Evolutionary conservation across 1,284 basidiomycete genomes (phyloP).

Genomic region (Ceratobasidium sp.): DNA sequence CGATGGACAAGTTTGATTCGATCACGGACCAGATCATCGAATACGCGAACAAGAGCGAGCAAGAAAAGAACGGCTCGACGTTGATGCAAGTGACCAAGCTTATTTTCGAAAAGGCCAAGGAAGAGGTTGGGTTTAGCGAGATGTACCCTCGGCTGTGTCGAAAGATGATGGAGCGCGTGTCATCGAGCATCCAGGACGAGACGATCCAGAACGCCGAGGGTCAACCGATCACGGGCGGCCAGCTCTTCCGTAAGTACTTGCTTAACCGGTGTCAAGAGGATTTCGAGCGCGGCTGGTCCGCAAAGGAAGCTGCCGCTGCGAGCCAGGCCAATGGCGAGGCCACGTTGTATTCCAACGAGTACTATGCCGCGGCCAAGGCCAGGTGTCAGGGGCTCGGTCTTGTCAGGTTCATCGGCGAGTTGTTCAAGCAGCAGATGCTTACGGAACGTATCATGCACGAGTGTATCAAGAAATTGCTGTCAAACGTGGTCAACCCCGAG

Average conservation of each 20-base stretch:
- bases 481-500: slow-evolving; percentile 63
- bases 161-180: slow-evolving; percentile 62
- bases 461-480: slow-evolving; percentile 64
- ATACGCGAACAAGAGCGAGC: slow-evolving; percentile 66
- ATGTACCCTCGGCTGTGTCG: slow-evolving; percentile 69
- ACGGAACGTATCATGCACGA: slow-evolving; percentile 65
- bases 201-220: slow-evolving; percentile 55
- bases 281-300: slow-evolving; percentile 68
- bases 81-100: slow-evolving; percentile 68
- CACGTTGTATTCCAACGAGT: slow-evolving; percentile 64
- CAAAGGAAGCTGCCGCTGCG: slow-evolving; percentile 59
- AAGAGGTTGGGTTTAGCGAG: slow-evolving; percentile 68
- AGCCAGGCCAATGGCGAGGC: slow-evolving; percentile 52
- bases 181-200: slow-evolving; percentile 62
- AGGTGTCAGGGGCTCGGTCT: slow-evolving; percentile 53
- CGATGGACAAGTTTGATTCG: slow-evolving; percentile 67
- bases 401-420: slow-evolving; percentile 68
- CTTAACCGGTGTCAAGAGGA: slow-evolving; percentile 69
- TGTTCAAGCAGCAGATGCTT: slow-evolving; percentile 68
- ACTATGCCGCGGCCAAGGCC: slow-evolving; percentile 67
- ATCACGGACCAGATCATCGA: slow-evolving; percentile 67
- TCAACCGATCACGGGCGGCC: slow-evolving; percentile 61
- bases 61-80: slow-evolving; percentile 66
- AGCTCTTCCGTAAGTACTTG: slow-evolving; percentile 69
- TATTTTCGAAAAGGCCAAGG: slow-evolving; percentile 69